Base-by-base conservation (phyloP, 495 filamentous ascomycete genomes). In the Viridothelium virens region DNA sequence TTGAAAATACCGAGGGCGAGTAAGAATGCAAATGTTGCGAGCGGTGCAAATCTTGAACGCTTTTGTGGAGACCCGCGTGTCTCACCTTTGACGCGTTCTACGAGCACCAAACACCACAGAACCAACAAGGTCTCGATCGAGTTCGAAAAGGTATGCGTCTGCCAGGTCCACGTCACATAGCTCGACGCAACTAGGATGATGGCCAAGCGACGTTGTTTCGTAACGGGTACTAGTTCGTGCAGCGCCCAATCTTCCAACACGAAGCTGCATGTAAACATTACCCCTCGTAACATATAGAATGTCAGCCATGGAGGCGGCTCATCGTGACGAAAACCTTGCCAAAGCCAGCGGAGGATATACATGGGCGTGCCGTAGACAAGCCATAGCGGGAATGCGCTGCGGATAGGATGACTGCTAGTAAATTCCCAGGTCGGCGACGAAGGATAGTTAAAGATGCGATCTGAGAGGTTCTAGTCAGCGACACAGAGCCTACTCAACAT, bases 81-180 rank as follows among this genome's bases (percentile, higher is more conserved):
- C 37, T 85, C 86, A 44, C 85, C 87, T 41, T 86, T 77, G 68
- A 97, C 92, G 72, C 93, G 86, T 73, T 87, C 86, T 71, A 97
- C 89, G 72, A 97, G 79, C 62, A 97, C 91, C 76, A 98, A 73
- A 68, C 89, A 89, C 94, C 95, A 97, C 61, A 87, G 81, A 18
- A 98, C 92, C 38, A 90, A 82, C 70, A 98, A 80, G 1, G 94
- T 97, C 78, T 98, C 94, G 71, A 97, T 84, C 63, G 91, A 91
- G 77, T 98, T 98, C 74, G 94, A 97, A 78, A 98, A 97, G 41
- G 95, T 97, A 80, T 98, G 94, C 50, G 90, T 96, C 79, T 98
- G 94, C 79, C 90, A 96, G 50, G 95, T 96, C 95, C 94, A 97
- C 61, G 94, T 97, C 70, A 97, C 93, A 77, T 97, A 98, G 33